These are phyloP conservation scores for Phytopythium mirpurense DNA, from an alignment of 352 stramenopile genomes.

Conservation along the genomic window DNA sequence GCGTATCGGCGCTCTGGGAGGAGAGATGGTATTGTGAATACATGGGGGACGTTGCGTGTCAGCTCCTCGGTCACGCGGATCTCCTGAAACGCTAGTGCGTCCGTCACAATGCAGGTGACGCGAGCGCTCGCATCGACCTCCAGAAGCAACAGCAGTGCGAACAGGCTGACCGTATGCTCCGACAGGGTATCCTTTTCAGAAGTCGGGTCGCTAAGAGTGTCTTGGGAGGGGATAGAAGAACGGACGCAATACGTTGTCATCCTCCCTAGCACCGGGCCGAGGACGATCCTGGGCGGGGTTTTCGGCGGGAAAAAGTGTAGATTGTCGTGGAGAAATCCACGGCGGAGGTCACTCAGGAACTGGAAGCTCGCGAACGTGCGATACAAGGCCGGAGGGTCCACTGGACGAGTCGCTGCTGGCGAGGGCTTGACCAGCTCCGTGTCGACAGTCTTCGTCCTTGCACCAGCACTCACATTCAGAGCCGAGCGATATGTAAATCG, in stretches of 20 bases:
- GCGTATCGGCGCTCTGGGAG: slow-evolving; percentile 53
- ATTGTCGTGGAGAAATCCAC: slow-evolving; percentile 43
- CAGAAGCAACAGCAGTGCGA: slow-evolving; percentile 51
- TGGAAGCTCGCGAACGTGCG: slow-evolving; percentile 47
- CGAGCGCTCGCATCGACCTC: slow-evolving; percentile 50
- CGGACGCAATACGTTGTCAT: slow-evolving; percentile 12
- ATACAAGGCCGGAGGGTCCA: slow-evolving; percentile 3
- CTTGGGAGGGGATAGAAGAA: slow-evolving; percentile 4
- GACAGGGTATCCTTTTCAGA: slow-evolving; percentile 8
- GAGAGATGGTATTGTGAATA: slow-evolving; percentile 46
- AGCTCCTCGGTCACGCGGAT: slow-evolving; percentile 29
- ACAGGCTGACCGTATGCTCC: slow-evolving; percentile 9
- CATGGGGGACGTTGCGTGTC: slow-evolving; percentile 21
- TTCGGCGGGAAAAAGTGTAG: slow-evolving; percentile 47
- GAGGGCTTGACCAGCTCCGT: not conserved
- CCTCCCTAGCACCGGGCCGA: slow-evolving; percentile 56
- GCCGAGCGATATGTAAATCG: slow-evolving; percentile 54
- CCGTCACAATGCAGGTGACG: slow-evolving; percentile 53
- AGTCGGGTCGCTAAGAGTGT: not conserved
- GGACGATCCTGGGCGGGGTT: slow-evolving; percentile 27
- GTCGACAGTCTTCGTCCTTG: not conserved
- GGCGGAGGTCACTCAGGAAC: slow-evolving; percentile 52
- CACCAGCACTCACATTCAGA: not conserved
- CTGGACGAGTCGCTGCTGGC: not conserved
- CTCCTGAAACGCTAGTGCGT: slow-evolving; percentile 57